phyloP scores from a whole-genome alignment of 768 basidiomycete species.

The Serendipita sp. region DNA sequence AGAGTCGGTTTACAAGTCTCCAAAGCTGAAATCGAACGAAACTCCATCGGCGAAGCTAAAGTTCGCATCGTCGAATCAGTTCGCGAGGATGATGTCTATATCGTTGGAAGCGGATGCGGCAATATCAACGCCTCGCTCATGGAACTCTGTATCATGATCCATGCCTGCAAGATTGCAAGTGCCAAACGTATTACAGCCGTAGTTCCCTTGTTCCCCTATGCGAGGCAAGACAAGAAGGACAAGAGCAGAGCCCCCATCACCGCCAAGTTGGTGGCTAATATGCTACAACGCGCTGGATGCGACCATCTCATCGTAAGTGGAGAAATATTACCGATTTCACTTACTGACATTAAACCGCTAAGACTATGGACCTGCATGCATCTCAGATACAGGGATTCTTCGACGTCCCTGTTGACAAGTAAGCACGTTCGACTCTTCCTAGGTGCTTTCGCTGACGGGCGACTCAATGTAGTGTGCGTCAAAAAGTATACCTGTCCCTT shows the following conservation, averaged over 20 bases:
- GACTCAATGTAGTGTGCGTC: conserved; percentile 13
- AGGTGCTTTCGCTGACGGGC: conserved; percentile 25
- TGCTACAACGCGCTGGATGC: conserved; percentile 82
- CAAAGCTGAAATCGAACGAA: conserved; percentile 72
- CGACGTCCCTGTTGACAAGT: conserved; percentile 99
- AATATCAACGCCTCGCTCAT: conserved; percentile 82
- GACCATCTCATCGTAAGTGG: conserved; percentile 88
- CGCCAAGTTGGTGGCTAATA: conserved; percentile 95
- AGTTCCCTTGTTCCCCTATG: conserved; percentile 90
- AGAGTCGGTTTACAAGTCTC: conserved; percentile 84
- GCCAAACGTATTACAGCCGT: conserved; percentile 98
- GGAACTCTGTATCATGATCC: conserved; percentile 98
- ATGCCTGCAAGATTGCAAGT: conserved; percentile 98
- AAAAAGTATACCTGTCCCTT: not conserved
- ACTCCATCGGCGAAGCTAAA: conserved; percentile 79
- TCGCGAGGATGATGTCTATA: conserved; percentile 96
- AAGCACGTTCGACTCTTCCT: conserved; percentile 23
- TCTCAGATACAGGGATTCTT: conserved; percentile 98
- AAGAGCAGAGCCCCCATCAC: conserved; percentile 96
- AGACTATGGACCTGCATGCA: conserved; percentile 99
- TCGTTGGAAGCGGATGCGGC: conserved; percentile 83
- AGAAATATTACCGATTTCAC: not conserved
- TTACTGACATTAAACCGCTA: not conserved
- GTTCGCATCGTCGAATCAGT: conserved; percentile 90
- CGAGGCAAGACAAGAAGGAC: conserved; percentile 98